These are phyloP conservation scores for Bipolaris victoriae DNA, from an alignment of 2,329 filamentous ascomycete genomes.

Conservation along the genomic window DNA sequence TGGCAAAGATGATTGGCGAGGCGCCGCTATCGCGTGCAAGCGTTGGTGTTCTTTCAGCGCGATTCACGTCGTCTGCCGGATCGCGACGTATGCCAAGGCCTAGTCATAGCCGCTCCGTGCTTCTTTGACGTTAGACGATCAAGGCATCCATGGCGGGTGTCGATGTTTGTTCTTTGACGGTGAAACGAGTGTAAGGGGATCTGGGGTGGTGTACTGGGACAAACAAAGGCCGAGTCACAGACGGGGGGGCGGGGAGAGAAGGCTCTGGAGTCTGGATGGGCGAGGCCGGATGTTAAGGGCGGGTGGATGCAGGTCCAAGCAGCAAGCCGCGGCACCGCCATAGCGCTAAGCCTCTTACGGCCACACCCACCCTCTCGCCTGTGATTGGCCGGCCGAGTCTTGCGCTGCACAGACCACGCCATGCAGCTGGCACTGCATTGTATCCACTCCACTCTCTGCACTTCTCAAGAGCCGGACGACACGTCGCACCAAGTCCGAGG, in stretches of 20 bases:
- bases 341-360: conserved; percentile 16
- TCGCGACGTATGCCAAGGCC: conserved; percentile 20
- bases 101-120: conserved; percentile 24
- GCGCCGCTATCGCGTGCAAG: conserved; percentile 11
- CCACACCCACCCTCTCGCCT: conserved; percentile 1
- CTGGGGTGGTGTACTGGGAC: conserved; percentile 3
- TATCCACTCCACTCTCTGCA: conserved; percentile 4
- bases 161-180: conserved; percentile 8
- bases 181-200: conserved; percentile 5
- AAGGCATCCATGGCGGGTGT: conserved; percentile 15
- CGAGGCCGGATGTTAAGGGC: conserved; percentile 21
- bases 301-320: conserved; percentile 17
- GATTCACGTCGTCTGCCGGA: conserved; percentile 25
- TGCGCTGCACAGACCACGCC: conserved; percentile 13
- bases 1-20: conserved; percentile 3
- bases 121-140: conserved; percentile 12
- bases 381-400: conserved; percentile 19
- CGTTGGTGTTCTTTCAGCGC: conserved; percentile 18
- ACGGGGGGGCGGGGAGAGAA: conserved; percentile 11
- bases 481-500: conserved; percentile 5
- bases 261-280: conserved; percentile 15
- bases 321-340: conserved; percentile 24
- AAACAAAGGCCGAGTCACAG: conserved; percentile 16
- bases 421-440: conserved; percentile 14
- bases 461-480: conserved; percentile 1